Percentiles rank a stretch among this genome's conserved stretches.
phyloP scores from a whole-genome alignment of 2,329 filamentous ascomycete genomes.

The Monosporascus cannonballus region DNA sequence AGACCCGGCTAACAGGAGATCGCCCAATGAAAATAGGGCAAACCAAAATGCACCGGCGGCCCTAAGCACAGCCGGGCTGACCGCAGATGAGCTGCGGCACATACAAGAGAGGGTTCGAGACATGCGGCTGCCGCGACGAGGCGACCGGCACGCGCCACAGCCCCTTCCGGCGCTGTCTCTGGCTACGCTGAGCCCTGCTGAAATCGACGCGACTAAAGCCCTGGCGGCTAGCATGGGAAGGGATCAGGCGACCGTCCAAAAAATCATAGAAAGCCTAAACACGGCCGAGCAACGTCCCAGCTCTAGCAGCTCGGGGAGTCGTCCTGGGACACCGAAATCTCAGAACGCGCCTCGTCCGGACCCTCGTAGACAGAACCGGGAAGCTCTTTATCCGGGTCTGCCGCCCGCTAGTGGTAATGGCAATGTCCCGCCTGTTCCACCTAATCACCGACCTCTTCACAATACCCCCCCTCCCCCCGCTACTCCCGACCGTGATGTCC shows the following conservation, averaged over 20 bases:
- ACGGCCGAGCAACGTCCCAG: neutral
- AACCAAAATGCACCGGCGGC: neutral
- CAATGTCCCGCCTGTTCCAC: no score
- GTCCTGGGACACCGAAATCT: no score
- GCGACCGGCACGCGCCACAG: neutral
- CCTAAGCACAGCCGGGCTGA: neutral
- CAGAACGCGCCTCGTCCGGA: no score
- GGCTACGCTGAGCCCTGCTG: constrained; percentile 1
- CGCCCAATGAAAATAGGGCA: neutral
- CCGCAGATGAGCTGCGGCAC: neutral
- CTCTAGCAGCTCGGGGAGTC: no score
- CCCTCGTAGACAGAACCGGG: no score
- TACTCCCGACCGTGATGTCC: no score
- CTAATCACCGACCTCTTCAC: no score
- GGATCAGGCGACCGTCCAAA: neutral
- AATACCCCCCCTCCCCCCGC: no score
- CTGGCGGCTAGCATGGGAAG: constrained; percentile 4
- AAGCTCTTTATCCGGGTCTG: no score
- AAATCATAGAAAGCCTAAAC: constrained; percentile 2
- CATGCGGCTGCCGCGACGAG: neutral
- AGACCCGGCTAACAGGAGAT: no score
- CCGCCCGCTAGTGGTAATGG: no score
- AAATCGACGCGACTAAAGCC: constrained; percentile 2
- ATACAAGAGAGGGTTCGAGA: constrained; percentile 1
- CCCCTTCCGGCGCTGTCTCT: neutral